Evolutionary conservation across 2,329 filamentous ascomycete species (phyloP).

Genomic region (Triangularia verruculosa): DNA sequence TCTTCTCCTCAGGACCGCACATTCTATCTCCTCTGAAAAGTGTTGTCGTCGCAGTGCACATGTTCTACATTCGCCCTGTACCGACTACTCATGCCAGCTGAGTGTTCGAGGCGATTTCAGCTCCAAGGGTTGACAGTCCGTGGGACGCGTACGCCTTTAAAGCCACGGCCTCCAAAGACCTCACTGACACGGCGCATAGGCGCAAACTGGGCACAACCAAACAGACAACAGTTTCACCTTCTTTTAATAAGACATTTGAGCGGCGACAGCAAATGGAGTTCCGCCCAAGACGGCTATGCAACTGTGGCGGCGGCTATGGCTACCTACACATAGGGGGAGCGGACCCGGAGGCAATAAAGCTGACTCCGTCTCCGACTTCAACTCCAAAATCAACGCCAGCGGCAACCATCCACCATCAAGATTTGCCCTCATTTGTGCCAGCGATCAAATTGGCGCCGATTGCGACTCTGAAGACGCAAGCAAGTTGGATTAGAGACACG

Average conservation of each 20-base stretch:
- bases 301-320: neutral
- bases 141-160: neutral
- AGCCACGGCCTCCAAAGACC: neutral
- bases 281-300: neutral
- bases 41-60: neutral
- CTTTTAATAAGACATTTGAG: neutral
- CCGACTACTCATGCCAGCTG: neutral
- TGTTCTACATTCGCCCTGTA: neutral
- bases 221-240: neutral
- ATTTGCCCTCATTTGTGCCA: neutral
- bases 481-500: neutral
- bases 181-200: neutral
- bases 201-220: neutral
- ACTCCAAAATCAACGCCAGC: neutral
- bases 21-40: neutral
- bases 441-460: neutral
- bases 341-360: neutral
- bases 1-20: neutral
- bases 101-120: neutral
- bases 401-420: neutral
- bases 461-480: neutral
- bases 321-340: neutral
- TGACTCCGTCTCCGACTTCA: neutral
- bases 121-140: neutral
- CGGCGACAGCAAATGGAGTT: neutral